A percentile compares a stretch with the other conserved stretches of the same genome.
These are phyloP conservation scores for Termitomyces sp. DNA, from an alignment of 768 basidiomycete genomes.

Conservation along the genomic window DNA sequence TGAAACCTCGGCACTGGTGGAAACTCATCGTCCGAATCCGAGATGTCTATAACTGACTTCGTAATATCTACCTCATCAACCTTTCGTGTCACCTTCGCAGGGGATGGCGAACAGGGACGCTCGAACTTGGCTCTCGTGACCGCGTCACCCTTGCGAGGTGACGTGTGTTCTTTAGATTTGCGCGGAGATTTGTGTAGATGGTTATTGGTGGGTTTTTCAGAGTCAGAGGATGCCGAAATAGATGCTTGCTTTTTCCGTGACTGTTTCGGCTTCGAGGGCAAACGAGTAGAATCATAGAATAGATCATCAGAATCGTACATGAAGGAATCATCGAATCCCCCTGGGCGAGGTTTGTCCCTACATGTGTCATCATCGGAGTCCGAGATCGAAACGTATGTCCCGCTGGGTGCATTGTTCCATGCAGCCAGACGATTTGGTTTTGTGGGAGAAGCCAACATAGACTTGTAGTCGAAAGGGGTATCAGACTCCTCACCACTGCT, in stretches of 20 bases:
- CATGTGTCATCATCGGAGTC: constrained; percentile 10
- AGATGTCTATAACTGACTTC: constrained; percentile 31
- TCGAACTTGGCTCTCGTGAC: background rate
- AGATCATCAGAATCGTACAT: constrained; percentile 13
- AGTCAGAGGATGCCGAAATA: constrained; percentile 17
- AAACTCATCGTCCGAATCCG: constrained; percentile 29
- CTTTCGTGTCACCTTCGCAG: background rate
- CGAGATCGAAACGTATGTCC: constrained; percentile 5
- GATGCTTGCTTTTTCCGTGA: constrained; percentile 3
- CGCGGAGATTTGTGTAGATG: constrained; percentile 16
- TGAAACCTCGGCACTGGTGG: background rate
- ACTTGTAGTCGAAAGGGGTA: background rate
- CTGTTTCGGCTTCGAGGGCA: background rate
- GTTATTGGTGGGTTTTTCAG: constrained; percentile 3
- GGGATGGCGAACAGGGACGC: constrained; percentile 8
- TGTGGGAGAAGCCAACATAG: constrained; percentile 6
- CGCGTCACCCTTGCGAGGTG: constrained; percentile 9
- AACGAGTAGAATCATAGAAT: background rate
- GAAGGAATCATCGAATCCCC: constrained; percentile 5
- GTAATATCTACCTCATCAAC: background rate
- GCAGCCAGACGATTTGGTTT: constrained; percentile 9
- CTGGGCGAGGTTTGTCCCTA: background rate
- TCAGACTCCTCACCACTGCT: constrained; percentile 5
- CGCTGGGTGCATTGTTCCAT: background rate
- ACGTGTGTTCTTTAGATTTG: constrained; percentile 13